Percentiles rank a stretch among this genome's conserved stretches.
These are phyloP conservation scores for Puccinia polysora DNA, from an alignment of 1,284 basidiomycete species.

Conservation along the genomic window DNA sequence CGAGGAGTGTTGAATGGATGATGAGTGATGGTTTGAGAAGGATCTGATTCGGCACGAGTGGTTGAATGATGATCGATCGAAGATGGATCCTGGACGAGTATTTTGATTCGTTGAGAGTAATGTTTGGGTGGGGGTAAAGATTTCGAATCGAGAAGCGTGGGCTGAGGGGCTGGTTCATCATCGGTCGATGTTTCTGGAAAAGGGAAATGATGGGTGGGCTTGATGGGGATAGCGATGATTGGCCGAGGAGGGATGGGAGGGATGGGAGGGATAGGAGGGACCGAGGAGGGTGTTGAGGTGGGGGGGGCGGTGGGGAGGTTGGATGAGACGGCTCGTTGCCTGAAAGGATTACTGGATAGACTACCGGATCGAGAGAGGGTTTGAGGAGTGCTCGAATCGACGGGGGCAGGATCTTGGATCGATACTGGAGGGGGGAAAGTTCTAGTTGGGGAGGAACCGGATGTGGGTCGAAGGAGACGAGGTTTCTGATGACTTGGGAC, in stretches of 20 bases:
- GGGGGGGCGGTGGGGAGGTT: not conserved
- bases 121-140: slow-evolving; percentile 33
- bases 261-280: not conserved
- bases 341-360: slow-evolving; percentile 21
- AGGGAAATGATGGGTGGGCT: not conserved
- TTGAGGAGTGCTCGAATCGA: no score
- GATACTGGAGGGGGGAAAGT: not conserved
- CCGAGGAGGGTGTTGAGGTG: not conserved
- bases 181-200: not conserved
- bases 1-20: not conserved
- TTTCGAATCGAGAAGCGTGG: slow-evolving; percentile 4
- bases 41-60: not conserved
- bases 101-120: slow-evolving; percentile 9
- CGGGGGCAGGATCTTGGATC: no score
- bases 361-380: no score
- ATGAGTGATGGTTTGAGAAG: not conserved
- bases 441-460: no score
- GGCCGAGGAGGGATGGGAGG: slow-evolving; percentile 15
- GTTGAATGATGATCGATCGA: not conserved
- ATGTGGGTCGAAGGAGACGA: no score
- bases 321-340: not conserved
- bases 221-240: not conserved
- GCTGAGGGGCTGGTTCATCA: not conserved
- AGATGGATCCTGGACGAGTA: not conserved
- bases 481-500: not conserved